Evolutionary conservation across 345 rosid genomes (phyloP), one percentile per base, ranked within the genome.

Genomic region (Salix caprea): DNA sequence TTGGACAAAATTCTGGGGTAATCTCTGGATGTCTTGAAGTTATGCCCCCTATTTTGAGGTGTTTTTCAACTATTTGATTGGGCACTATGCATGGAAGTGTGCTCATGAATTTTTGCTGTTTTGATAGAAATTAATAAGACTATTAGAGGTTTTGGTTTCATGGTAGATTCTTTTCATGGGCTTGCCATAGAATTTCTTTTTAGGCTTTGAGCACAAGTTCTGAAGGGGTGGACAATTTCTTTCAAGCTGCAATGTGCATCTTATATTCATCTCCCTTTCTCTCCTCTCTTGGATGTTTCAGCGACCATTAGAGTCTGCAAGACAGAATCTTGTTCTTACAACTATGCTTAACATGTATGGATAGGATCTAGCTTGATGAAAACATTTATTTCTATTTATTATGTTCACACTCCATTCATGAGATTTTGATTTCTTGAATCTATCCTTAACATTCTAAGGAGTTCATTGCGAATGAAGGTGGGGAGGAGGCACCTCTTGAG

Each of bases 401-500:
- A 21, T 76, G 67, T 30, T 69, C 34, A 7, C 28, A 0, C 67
- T 26, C 54, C 26, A 26, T 39, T 64, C 15, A 52, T 80, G 6
- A 66, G 58, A 34, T 50, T 61, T 65, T 32, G 46, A 69, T 70
- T 67, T 74, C 52, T 65, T 70, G n/a, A 58, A 78, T 28, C 62
- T 34, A 50, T 77, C 77, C 40, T 83, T 77, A 21, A 39, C 40
- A 68, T 69, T 74, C 70, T 52, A 81, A 96, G 99, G 99, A 96
- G 76, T 96, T 96, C 84, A 86, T 96, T 82, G 78, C 73, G 60
- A 87, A 87, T 85, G 98, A 96, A 91, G 98, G 99, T 48, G 82
- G 82, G 74, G 96, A 94, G 46, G 99, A 93, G 84, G 92, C 85
- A 78, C 99, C 99, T 23, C 97, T 96, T 69, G 98, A 93, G 88